Evolutionary conservation across 2,329 filamentous ascomycete species (phyloP), one percentile per base, ranked within the genome.

Genomic region (Pseudogymnoascus sp.): DNA sequence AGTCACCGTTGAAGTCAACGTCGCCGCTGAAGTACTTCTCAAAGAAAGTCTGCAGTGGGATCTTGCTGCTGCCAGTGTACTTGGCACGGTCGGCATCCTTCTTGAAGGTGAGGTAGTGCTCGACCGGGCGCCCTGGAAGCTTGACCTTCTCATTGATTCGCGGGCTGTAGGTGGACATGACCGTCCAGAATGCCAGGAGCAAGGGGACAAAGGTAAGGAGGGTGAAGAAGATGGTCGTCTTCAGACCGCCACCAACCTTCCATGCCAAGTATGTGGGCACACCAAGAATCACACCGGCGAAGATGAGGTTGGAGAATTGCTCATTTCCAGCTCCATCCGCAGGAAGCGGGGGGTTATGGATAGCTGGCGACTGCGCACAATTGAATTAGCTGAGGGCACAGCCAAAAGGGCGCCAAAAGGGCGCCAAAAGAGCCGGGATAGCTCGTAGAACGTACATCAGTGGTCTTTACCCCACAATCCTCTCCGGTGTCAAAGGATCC

Each of bases 1-100:
- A 60, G 25, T 72, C 71, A 14, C 70, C 71, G 14, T 72, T 72
- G 63, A 72, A 73, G n/a, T 70, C 67, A 12, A 72, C 70, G 22
- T 61, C 20, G n/a, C 70, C 69, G 37, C 69, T 65, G 35, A 73
- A 64, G 57, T 72, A 73, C 64, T 68, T 69, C 60, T 72, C 69
- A 1, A 63, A 62, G 25, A 72, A 71, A 5, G 66, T 68, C 33
- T 70, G 62, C 50, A 72, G 63, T 12, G 71, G 67, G 9, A 72
- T 64, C 59, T 68, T 69, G 43, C 66, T 70, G 8, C n/a, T 61
- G 25, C 69, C 70, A 15, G 62, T 63, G 47, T 62, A 72, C 64
- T 63, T 68, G 6, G 63, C 50, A 15, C 60, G 61, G 57, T 72
- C 68, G 11, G 60, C 62, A 8, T 68, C 62, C 22, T 61, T 63